Evolutionary conservation across 163 green algal species (phyloP).

Genomic region (Coccomyxa subellipsoidea): DNA sequence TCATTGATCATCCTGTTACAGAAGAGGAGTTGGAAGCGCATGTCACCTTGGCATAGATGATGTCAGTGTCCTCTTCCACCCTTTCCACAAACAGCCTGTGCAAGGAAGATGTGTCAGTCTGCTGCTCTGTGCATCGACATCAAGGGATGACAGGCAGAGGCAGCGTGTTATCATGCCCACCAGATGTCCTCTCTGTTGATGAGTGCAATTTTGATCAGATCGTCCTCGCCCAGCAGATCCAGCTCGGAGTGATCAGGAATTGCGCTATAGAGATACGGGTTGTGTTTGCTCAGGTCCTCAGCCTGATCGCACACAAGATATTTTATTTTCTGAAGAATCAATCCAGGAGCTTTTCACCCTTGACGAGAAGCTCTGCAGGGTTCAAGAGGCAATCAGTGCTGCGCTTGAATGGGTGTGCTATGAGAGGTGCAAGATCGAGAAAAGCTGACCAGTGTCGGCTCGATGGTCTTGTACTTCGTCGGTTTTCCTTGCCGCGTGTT

Average conservation of each 20-base stretch:
- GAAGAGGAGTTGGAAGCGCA: too few species aligned
- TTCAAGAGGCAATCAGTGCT: too few species aligned
- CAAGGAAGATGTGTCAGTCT: too few species aligned
- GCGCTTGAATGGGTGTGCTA: too few species aligned
- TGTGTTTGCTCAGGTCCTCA: constrained; percentile 19
- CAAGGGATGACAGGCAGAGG: background rate
- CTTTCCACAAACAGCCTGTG: constrained; percentile 20
- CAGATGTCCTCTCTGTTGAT: constrained; percentile 14
- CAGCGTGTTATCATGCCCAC: background rate
- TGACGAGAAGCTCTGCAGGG: too few species aligned
- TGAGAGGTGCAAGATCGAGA: too few species aligned
- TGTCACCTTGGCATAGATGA: constrained; percentile 16
- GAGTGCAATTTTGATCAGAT: constrained; percentile 15
- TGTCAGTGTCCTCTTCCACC: constrained; percentile 16
- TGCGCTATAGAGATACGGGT: background rate
- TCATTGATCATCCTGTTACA: too few species aligned
- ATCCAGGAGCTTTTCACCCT: too few species aligned
- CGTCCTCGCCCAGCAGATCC: constrained; percentile 8
- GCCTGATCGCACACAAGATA: too few species aligned
- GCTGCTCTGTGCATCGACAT: too few species aligned
- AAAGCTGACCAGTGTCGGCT: constrained; percentile 7
- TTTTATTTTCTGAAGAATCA: too few species aligned
- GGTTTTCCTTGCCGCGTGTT: constrained; percentile 10
- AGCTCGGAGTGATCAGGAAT: constrained; percentile 16
- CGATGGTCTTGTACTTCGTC: constrained; percentile 18